These are phyloP conservation scores for Knoxia roxburghii DNA, from an alignment of 257 asterid species.

Conservation along the genomic window DNA sequence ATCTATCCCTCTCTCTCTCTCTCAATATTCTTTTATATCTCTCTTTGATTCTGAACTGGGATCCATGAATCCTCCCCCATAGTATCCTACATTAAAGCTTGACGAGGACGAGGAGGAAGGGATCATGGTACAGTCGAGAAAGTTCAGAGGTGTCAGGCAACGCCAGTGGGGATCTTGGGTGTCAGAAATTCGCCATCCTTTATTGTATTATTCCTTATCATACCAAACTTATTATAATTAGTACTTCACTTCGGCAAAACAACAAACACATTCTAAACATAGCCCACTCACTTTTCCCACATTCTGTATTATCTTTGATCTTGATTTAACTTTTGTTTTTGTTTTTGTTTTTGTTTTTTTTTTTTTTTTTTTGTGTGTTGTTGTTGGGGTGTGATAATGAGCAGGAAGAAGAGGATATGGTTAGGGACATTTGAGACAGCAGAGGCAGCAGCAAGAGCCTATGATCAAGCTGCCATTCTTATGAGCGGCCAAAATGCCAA, in stretches of 20 bases:
- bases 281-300: too few species aligned
- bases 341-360: too few species aligned
- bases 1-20: too few species aligned
- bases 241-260: too few species aligned
- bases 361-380: neutral
- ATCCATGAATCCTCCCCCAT: too few species aligned
- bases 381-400: neutral
- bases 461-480: constrained; percentile 60
- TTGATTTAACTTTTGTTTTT: too few species aligned
- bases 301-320: too few species aligned
- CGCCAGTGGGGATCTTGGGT: constrained; percentile 96
- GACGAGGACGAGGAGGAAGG: neutral
- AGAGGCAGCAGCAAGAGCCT: constrained; percentile 68
- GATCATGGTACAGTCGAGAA: constrained; percentile 53
- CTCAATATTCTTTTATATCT: too few species aligned
- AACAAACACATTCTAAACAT: too few species aligned
- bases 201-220: constrained; percentile 33
- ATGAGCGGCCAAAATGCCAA: constrained; percentile 72
- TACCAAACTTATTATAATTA: too few species aligned
- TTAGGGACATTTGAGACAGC: constrained; percentile 76
- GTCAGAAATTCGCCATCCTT: constrained; percentile 76
- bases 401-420: constrained; percentile 76
- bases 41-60: too few species aligned
- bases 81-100: too few species aligned
- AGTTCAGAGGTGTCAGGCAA: constrained; percentile 85